Conservation (phyloP, 2,329 filamentous ascomycete genomes). For the Pestalotiopsis sp. region DNA sequence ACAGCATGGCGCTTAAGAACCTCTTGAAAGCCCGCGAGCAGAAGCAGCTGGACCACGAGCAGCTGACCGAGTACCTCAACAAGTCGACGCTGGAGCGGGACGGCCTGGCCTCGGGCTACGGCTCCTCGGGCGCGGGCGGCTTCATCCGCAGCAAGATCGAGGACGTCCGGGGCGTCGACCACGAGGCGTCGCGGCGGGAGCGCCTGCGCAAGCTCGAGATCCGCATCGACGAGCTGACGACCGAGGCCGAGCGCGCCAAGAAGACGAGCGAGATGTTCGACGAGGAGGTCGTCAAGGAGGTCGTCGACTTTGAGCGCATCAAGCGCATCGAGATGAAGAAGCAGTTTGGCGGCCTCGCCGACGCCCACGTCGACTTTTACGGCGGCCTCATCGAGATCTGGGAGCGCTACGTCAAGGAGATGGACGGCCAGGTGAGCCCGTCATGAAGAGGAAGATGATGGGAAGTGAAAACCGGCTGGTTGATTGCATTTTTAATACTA, state of each 20-base stretch:
- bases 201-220: constrained; percentile 88
- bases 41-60: constrained; percentile 97
- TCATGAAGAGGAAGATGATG: neutral
- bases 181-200: constrained; percentile 87
- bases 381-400: constrained; percentile 77
- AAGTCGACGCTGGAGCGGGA: constrained; percentile 90
- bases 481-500: neutral
- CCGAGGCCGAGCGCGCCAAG: constrained; percentile 86
- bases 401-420: constrained; percentile 87
- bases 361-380: constrained; percentile 88
- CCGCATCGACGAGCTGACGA: constrained; percentile 87
- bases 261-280: constrained; percentile 91
- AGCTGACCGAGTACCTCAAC: constrained; percentile 91
- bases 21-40: constrained; percentile 93
- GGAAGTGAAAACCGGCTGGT: neutral
- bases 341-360: constrained; percentile 80
- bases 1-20: constrained; percentile 82
- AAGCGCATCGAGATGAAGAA: constrained; percentile 91
- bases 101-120: constrained; percentile 66
- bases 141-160: constrained; percentile 95
- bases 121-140: constrained; percentile 66
- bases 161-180: constrained; percentile 94
- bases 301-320: constrained; percentile 93
- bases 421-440: constrained; percentile 67
- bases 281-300: constrained; percentile 92